Percentiles rank a stretch among this genome's conserved stretches.
Evolutionary conservation across 2,329 filamentous ascomycete species (phyloP).

Genomic region (Emergomyces orientalis): DNA sequence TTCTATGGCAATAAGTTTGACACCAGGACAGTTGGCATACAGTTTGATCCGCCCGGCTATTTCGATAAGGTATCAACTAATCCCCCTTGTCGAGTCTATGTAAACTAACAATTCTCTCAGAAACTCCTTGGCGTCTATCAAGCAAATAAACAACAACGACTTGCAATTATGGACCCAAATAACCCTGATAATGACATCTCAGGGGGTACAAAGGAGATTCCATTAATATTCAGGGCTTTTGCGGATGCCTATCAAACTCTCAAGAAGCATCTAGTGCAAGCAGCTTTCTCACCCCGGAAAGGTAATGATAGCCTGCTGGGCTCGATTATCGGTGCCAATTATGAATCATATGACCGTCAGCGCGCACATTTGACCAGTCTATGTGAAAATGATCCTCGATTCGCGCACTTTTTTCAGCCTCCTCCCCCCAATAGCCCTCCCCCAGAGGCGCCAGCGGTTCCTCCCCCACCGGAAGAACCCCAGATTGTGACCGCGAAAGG

Average conservation of each 20-base stretch:
- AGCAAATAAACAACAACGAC: conserved; percentile 51
- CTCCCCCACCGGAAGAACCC: conserved; percentile 17
- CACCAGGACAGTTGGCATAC: conserved; percentile 59
- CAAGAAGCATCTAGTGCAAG: conserved; percentile 45
- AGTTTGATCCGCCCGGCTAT: conserved; percentile 63
- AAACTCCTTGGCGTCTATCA: conserved; percentile 40
- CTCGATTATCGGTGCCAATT: conserved; percentile 67
- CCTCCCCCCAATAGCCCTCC: conserved; percentile 17
- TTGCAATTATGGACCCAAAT: conserved; percentile 91
- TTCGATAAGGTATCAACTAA: conserved; percentile 60
- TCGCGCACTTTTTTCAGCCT: conserved; percentile 25
- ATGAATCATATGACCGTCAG: conserved; percentile 62
- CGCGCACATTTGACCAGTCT: conserved; percentile 52
- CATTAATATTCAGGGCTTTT: conserved; percentile 61
- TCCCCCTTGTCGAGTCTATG: conserved; percentile 1
- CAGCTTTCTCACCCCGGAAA: conserved; percentile 17
- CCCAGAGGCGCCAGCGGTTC: conserved; percentile 13
- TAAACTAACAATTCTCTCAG: conserved; percentile 12
- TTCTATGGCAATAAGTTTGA: conserved; percentile 81
- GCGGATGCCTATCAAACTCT: conserved; percentile 52
- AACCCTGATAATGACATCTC: conserved; percentile 78
- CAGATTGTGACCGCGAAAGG: conserved; percentile 10
- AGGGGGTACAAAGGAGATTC: conserved; percentile 66
- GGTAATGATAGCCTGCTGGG: conserved; percentile 53
- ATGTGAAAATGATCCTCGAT: conserved; percentile 36